Conservation (phyloP, 352 stramenopile species). For the Globisporangium echinulatum region DNA sequence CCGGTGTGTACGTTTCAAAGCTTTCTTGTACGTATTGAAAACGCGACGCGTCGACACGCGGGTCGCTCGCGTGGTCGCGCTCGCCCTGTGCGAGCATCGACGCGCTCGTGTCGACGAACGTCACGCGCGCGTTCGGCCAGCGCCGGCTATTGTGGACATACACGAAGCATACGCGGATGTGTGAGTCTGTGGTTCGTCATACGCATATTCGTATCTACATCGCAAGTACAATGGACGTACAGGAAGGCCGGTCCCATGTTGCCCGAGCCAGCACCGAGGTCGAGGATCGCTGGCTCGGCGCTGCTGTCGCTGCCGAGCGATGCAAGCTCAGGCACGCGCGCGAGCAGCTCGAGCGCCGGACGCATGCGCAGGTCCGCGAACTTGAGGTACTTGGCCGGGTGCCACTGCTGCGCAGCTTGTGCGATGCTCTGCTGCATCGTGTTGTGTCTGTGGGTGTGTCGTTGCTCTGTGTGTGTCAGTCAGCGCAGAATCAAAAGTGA, state of each 20-base stretch:
- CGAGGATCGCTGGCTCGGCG: constrained; percentile 32
- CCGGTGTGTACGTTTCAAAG: constrained; percentile 47
- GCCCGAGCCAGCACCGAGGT: constrained; percentile 57
- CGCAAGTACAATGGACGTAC: constrained; percentile 17
- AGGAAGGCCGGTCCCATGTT: constrained; percentile 65
- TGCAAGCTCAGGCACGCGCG: constrained; percentile 23
- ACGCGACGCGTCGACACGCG: constrained; percentile 11
- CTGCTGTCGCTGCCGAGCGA: not conserved
- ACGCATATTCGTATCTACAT: no score
- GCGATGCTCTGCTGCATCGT: constrained; percentile 5
- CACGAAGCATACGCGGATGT: not conserved
- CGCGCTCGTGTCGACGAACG: constrained; percentile 58
- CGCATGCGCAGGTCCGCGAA: constrained; percentile 56
- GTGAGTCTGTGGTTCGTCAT: no score
- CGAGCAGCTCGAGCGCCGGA: constrained; percentile 56
- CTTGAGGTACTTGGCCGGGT: constrained; percentile 51
- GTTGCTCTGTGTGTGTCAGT: no score
- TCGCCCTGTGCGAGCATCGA: constrained; percentile 49
- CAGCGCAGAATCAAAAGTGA: no score
- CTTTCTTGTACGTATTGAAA: constrained; percentile 46
- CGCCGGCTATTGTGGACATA: constrained; percentile 21
- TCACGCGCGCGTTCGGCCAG: constrained; percentile 39
- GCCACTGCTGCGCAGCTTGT: constrained; percentile 39
- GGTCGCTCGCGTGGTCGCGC: constrained; percentile 30
- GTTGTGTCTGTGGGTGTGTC: no score